Evolutionary conservation across 768 basidiomycete species (phyloP).

Genomic region (Hericium coralloides): DNA sequence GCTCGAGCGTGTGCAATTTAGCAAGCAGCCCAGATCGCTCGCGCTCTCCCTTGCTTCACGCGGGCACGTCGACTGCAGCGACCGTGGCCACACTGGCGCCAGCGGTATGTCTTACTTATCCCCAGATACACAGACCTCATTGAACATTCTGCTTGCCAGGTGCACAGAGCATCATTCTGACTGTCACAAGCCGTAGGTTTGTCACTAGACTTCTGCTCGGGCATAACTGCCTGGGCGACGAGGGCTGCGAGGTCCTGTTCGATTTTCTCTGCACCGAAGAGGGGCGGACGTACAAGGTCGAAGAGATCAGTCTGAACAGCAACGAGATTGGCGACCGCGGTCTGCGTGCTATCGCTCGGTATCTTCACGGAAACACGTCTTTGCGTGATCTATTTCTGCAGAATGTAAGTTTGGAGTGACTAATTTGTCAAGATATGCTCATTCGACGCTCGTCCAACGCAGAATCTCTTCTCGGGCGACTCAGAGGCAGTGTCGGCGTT

Average conservation of each 20-base stretch:
- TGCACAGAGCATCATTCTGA: constrained; percentile 38
- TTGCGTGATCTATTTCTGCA: constrained; percentile 47
- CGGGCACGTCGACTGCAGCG: not conserved
- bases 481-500: constrained; percentile 30
- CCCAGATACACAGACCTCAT: not conserved
- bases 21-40: not conserved
- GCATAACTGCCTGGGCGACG: constrained; percentile 47
- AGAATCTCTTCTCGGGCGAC: constrained; percentile 35
- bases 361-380: constrained; percentile 36
- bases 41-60: not conserved
- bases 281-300: constrained; percentile 37
- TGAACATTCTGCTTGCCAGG: constrained; percentile 24
- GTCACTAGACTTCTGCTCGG: constrained; percentile 49
- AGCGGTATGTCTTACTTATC: not conserved
- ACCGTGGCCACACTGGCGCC: not conserved
- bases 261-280: constrained; percentile 40
- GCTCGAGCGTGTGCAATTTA: not conserved
- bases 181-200: constrained; percentile 34
- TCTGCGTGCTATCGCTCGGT: constrained; percentile 42
- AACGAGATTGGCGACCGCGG: constrained; percentile 49
- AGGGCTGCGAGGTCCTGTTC: constrained; percentile 47
- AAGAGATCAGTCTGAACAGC: constrained; percentile 48
- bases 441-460: not conserved
- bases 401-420: constrained; percentile 33
- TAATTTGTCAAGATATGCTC: not conserved